These are phyloP conservation scores for Nicotiana knightiana DNA, from an alignment of 257 asterid genomes.

Conservation along the genomic window DNA sequence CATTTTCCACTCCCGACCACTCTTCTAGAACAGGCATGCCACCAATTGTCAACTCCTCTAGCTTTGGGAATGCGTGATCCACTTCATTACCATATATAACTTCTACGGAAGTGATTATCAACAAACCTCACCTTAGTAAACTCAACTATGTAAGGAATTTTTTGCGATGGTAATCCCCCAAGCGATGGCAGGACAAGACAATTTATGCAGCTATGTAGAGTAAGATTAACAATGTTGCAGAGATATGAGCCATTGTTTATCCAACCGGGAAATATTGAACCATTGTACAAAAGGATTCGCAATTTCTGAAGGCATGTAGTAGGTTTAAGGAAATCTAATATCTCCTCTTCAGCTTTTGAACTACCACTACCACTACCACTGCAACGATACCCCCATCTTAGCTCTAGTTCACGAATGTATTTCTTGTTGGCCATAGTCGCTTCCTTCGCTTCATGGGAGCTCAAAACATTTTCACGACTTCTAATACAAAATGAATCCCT, in stretches of 20 bases:
- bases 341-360: constrained; percentile 7
- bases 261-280: constrained; percentile 41
- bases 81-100: neutral
- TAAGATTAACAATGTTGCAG: constrained; percentile 23
- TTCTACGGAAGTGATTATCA: constrained; percentile 19
- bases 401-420: constrained; percentile 22
- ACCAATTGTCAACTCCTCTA: constrained; percentile 32
- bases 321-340: constrained; percentile 40
- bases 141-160: constrained; percentile 19
- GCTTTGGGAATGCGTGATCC: constrained; percentile 20
- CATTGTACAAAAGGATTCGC: constrained; percentile 22
- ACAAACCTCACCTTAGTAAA: constrained; percentile 28
- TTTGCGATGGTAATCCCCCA: constrained; percentile 38
- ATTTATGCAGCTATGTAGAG: constrained; percentile 32
- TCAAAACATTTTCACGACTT: constrained; percentile 35
- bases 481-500: constrained; percentile 38
- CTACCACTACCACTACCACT: constrained; percentile 1
- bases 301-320: constrained; percentile 34
- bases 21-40: constrained; percentile 34
- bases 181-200: constrained; percentile 36
- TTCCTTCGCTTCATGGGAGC: constrained; percentile 31
- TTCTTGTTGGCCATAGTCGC: constrained; percentile 29
- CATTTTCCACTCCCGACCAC: constrained; percentile 32
- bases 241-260: constrained; percentile 33
- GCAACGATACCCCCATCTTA: constrained; percentile 27